Conservation (phyloP, 73 alveolate genomes). For the Tetrahymena elliotti region DNA sequence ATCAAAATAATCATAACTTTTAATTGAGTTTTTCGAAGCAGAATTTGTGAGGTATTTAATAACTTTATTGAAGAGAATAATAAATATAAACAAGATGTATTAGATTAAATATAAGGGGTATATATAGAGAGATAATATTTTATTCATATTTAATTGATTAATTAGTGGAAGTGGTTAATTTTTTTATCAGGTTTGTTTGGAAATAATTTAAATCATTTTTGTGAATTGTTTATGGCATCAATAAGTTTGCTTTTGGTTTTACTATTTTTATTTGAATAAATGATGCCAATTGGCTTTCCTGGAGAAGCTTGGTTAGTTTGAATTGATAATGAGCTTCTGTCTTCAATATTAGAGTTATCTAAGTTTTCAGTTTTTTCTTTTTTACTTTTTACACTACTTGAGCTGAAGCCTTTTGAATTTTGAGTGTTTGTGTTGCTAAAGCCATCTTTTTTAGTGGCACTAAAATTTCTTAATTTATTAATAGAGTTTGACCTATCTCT, state of each 20-base stretch:
- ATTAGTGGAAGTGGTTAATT: background rate
- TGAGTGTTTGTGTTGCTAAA: background rate
- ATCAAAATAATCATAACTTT: no score
- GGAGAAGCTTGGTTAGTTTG: background rate
- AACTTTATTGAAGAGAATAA: no score
- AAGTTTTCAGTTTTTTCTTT: background rate
- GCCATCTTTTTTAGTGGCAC: background rate
- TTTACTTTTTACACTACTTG: background rate
- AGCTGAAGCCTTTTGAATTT: background rate
- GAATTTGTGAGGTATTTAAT: no score
- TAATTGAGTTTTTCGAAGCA: no score
- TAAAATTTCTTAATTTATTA: background rate
- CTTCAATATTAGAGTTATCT: background rate
- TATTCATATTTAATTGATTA: background rate
- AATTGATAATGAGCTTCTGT: background rate
- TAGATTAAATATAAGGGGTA: no score
- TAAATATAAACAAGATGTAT: no score
- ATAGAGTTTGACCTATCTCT: background rate
- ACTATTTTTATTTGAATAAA: background rate
- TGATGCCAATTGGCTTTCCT: background rate
- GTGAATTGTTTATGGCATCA: background rate
- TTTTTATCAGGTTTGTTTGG: background rate
- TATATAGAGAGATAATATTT: no score
- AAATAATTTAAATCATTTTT: background rate
- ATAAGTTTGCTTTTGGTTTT: background rate